Base-by-base conservation (phyloP, 2,329 filamentous ascomycete genomes). In the Fonsecaea nubica region DNA sequence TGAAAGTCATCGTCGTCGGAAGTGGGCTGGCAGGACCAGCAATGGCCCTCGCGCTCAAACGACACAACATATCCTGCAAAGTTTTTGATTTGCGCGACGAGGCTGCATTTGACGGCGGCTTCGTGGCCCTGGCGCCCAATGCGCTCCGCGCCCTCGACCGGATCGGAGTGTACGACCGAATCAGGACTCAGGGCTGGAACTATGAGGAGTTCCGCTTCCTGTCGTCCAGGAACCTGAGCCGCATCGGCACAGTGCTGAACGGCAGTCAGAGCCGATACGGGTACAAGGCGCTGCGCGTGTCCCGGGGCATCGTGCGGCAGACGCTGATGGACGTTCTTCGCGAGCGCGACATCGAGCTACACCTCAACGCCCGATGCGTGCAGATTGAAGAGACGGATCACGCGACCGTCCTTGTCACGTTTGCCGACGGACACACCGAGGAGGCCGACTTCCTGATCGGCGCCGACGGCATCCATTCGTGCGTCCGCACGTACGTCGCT, bases 101-200 rank as follows among this genome's bases (percentile, higher is more conserved):
- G 0, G 76, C 80, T 0, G 77, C 81, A 0, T 78, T 83, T 63
- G 81, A 82, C n/a, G 83, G 84, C 21, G 86, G 86, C 5, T 85
- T 83, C 1, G 77, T 88, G 30, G 85, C 87, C 80, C 80, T 88
- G 3, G 86, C 85, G 0, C 86, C 86, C 6, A 88, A 88, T 60
- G 84, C 85, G 0, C 79, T 89, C 0, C 79, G 80, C 3, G 78
- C 86, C 38, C 79, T 89, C 0, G 82, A 87, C 66, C 73, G 72
- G 0, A 74, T 88, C 0, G 81, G 79, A 0, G 76, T 86, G 1
- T 86, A 85, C 69, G 59, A 79, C 0, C 77, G 78, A 2, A 76
- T 88, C 56, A 74, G 76, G 4, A 67, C 76, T 0, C 77, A 81
- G 15, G 83, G 81, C 54, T 85, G 80, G 74, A 78, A 82, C 15